A percentile compares a stretch with the other conserved stretches of the same genome.
Conservation (phyloP, 1,139 yeast species). For the Yamadazyma sp. region DNA sequence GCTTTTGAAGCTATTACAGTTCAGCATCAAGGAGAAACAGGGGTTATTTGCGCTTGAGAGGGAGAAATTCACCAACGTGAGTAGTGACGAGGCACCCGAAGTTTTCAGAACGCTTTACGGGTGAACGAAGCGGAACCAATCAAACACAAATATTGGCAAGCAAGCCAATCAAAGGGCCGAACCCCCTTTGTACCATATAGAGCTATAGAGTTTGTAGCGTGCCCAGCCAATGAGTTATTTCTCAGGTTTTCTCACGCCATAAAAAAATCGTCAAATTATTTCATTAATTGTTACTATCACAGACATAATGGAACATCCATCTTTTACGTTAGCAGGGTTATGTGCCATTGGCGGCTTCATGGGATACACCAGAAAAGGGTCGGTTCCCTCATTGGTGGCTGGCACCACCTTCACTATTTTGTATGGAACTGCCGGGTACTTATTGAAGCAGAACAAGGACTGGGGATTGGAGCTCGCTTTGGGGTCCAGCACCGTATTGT, state of each 20-base stretch:
- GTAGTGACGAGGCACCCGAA: slow-evolving; percentile 31
- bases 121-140: neutral
- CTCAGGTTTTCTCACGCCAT: neutral
- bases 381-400: slow-evolving; percentile 78
- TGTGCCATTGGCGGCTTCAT: slow-evolving; percentile 72
- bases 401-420: slow-evolving; percentile 69
- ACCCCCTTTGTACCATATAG: too few species aligned
- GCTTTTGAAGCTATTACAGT: slow-evolving; percentile 59
- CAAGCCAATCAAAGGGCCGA: too few species aligned
- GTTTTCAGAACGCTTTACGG: slow-evolving; percentile 18
- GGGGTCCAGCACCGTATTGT: slow-evolving; percentile 63
- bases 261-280: neutral
- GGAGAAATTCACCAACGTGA: slow-evolving; percentile 25
- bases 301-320: slow-evolving; percentile 76
- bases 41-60: slow-evolving; percentile 40
- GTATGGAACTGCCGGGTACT: slow-evolving; percentile 78
- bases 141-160: slow-evolving; percentile 11
- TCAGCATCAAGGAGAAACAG: slow-evolving; percentile 53
- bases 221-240: too few species aligned
- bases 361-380: slow-evolving; percentile 71
- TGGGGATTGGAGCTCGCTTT: slow-evolving; percentile 82
- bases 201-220: too few species aligned
- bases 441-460: slow-evolving; percentile 69
- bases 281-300: neutral
- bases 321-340: slow-evolving; percentile 72